A percentile compares a stretch with the other conserved stretches of the same genome.
Evolutionary conservation across 345 rosid species (phyloP).

Genomic region (Euphorbia pulcherrima): DNA sequence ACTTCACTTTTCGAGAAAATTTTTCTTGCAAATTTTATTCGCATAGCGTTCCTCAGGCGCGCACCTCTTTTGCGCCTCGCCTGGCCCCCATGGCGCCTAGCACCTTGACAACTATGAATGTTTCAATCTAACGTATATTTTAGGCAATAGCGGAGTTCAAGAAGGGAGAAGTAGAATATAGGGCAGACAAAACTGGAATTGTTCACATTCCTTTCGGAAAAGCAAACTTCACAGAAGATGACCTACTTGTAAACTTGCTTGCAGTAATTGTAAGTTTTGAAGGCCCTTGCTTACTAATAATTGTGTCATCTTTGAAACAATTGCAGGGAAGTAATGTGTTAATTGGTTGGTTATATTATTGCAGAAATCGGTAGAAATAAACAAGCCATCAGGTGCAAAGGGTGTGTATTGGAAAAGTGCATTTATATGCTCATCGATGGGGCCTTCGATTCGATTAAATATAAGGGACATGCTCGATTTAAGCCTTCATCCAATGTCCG

Average conservation of each 20-base stretch:
- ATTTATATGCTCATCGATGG: constrained; percentile 90
- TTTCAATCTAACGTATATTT: constrained; percentile 12
- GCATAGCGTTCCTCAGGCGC: too few species aligned
- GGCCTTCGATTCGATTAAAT: too few species aligned
- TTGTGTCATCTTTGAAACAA: too few species aligned
- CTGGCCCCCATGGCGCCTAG: too few species aligned
- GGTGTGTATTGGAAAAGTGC: constrained; percentile 98
- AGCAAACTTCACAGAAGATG: too few species aligned
- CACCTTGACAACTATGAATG: too few species aligned
- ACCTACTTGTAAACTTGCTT: constrained; percentile 70
- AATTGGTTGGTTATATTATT: background rate
- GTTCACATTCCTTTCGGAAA: too few species aligned
- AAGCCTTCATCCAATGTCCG: constrained; percentile 42
- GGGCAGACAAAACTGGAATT: too few species aligned
- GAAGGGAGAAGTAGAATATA: constrained; percentile 85
- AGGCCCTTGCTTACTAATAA: background rate
- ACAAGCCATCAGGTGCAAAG: constrained; percentile 96
- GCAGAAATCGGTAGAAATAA: constrained; percentile 90
- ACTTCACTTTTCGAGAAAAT: too few species aligned
- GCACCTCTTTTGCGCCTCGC: too few species aligned
- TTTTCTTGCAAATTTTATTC: too few species aligned
- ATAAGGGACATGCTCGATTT: constrained; percentile 87
- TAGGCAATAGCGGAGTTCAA: constrained; percentile 98
- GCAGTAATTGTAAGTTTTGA: constrained; percentile 61
- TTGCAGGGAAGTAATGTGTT: background rate